These are phyloP conservation scores for Aspergillus bridgeri DNA, from an alignment of 495 filamentous ascomycete species.

Conservation along the genomic window DNA sequence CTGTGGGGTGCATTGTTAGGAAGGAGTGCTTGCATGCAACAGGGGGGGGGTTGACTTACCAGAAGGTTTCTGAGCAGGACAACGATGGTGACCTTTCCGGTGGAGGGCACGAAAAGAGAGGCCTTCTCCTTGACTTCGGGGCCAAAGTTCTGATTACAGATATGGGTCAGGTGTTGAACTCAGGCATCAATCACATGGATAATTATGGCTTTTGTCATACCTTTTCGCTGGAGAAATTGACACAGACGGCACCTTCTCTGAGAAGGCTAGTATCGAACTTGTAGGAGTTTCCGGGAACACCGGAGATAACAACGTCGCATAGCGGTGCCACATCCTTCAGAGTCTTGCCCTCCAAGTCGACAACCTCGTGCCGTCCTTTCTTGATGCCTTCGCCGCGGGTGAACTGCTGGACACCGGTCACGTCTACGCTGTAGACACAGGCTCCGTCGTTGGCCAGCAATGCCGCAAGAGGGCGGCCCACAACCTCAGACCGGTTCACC, in stretches of 20 bases:
- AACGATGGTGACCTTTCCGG: slow-evolving; percentile 96
- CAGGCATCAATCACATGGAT: not conserved
- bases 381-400: slow-evolving; percentile 81
- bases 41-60: slow-evolving; percentile 47
- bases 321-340: slow-evolving; percentile 77
- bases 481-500: slow-evolving; percentile 92
- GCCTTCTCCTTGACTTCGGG: slow-evolving; percentile 86
- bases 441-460: slow-evolving; percentile 95
- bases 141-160: slow-evolving; percentile 69
- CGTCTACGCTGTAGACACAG: slow-evolving; percentile 89
- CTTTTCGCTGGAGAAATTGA: slow-evolving; percentile 96
- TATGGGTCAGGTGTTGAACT: not conserved
- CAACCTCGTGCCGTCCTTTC: slow-evolving; percentile 77
- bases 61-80: slow-evolving; percentile 85
- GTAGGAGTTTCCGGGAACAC: slow-evolving; percentile 81
- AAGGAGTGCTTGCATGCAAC: not conserved
- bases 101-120: slow-evolving; percentile 93
- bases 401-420: slow-evolving; percentile 89
- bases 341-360: slow-evolving; percentile 68
- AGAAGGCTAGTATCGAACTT: slow-evolving; percentile 83
- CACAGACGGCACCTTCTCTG: slow-evolving; percentile 86
- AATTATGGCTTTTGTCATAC: slow-evolving; percentile 29
- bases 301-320: slow-evolving; percentile 91
- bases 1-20: slow-evolving; percentile 24
- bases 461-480: slow-evolving; percentile 90